Evolutionary conservation across 2,329 filamentous ascomycete genomes (phyloP).

Genomic region (Colletotrichum chrysophilum): DNA sequence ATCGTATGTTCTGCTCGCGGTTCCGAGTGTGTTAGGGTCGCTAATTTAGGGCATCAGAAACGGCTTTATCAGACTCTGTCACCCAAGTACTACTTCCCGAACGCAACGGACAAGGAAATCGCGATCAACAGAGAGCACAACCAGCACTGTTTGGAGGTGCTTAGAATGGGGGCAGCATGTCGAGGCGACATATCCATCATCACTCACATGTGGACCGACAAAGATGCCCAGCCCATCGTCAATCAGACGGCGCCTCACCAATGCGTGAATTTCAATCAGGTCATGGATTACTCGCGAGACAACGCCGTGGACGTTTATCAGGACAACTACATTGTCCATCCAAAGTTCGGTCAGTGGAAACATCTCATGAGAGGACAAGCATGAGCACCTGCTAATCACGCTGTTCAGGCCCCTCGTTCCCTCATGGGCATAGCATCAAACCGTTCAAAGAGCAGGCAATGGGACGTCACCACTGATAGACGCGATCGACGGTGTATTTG

Average conservation of each 20-base stretch:
- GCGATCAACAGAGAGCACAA: conserved; percentile 16
- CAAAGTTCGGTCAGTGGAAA: conserved; percentile 5
- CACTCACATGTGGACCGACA: conserved; percentile 21
- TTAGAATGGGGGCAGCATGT: conserved; percentile 18
- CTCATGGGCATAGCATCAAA: conserved; percentile 17
- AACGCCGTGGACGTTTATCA: conserved; percentile 14
- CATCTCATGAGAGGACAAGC: background rate
- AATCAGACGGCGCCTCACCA: conserved; percentile 20
- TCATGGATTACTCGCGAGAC: conserved; percentile 12
- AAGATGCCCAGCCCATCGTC: conserved; percentile 16
- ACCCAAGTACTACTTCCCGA: conserved; percentile 17
- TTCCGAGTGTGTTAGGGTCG: background rate
- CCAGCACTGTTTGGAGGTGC: conserved; percentile 16
- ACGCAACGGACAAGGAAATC: conserved; percentile 6
- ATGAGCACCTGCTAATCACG: background rate
- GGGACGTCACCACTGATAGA: conserved; percentile 1
- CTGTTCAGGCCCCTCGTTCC: conserved; percentile 8
- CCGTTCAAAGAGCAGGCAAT: conserved; percentile 16
- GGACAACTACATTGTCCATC: conserved; percentile 18
- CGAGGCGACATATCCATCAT: conserved; percentile 20
- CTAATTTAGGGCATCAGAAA: background rate
- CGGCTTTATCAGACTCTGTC: conserved; percentile 15
- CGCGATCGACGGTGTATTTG: accelerated
- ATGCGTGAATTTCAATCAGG: conserved; percentile 5
- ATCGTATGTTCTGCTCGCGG: background rate